phyloP scores from a whole-genome alignment of 768 basidiomycete species.

The Cytidiella melzeri region DNA sequence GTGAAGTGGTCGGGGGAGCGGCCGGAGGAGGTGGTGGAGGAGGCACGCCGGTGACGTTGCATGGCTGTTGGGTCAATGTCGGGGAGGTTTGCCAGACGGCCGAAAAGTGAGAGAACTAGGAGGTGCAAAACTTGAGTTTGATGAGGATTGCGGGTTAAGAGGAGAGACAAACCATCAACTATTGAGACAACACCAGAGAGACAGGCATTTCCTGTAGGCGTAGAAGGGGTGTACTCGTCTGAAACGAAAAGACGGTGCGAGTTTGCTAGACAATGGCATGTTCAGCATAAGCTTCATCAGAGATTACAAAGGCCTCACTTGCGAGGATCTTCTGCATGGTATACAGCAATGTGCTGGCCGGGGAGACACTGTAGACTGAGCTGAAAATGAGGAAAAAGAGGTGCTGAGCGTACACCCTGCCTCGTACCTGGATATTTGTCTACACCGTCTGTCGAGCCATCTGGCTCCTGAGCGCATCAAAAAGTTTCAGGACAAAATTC shows the following conservation, averaged over 20 bases:
- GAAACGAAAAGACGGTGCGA: constrained; percentile 77
- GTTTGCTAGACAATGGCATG: constrained; percentile 53
- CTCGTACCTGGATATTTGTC: constrained; percentile 69
- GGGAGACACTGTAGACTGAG: constrained; percentile 69
- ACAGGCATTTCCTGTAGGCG: constrained; percentile 36
- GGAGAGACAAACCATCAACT: constrained; percentile 58
- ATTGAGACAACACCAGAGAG: constrained; percentile 76
- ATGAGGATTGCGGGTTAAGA: neutral
- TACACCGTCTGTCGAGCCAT: constrained; percentile 73
- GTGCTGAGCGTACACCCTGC: neutral
- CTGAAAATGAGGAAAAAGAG: neutral
- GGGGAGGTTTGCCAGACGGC: constrained; percentile 63
- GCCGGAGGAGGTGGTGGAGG: constrained; percentile 47
- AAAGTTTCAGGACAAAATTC: neutral
- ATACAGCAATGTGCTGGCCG: constrained; percentile 57
- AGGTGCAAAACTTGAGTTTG: neutral
- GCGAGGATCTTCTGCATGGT: constrained; percentile 78
- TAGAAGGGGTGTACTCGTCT: constrained; percentile 50
- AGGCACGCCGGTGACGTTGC: constrained; percentile 75
- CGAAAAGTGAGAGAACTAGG: constrained; percentile 69
- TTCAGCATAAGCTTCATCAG: neutral
- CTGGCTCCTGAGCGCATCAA: constrained; percentile 40
- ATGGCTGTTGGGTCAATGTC: constrained; percentile 74
- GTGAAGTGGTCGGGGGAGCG: constrained; percentile 32
- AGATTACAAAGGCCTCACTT: constrained; percentile 41